Evolutionary conservation across 805 yeast genomes (phyloP).

Genomic region (Saccharomyces eubayanus): DNA sequence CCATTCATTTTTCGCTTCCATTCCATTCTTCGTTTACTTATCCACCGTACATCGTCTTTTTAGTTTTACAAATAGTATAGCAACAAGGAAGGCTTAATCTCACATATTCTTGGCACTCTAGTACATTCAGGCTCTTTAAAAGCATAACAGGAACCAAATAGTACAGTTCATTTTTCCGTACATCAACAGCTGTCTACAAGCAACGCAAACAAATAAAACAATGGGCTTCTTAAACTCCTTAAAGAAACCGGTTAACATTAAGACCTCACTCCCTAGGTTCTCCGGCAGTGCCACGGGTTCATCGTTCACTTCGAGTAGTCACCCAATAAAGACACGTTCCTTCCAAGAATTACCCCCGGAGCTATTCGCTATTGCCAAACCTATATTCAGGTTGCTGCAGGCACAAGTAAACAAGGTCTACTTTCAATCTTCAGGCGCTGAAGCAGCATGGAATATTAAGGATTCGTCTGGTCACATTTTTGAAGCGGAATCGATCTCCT

Average conservation of each 20-base stretch:
- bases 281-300: neutral
- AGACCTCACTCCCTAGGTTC: neutral
- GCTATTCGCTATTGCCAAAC: constrained; percentile 7
- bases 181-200: neutral
- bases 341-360: constrained; percentile 11
- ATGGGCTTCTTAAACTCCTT: constrained; percentile 6
- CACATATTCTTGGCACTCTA: neutral
- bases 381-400: constrained; percentile 11
- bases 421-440: constrained; percentile 4
- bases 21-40: neutral
- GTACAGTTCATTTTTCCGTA: neutral
- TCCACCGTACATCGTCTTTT: neutral
- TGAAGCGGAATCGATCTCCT: constrained; percentile 6
- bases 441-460: constrained; percentile 6
- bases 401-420: constrained; percentile 12
- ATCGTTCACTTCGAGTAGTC: neutral
- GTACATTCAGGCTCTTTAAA: neutral
- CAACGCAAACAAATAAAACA: neutral
- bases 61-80: neutral
- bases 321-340: neutral
- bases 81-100: neutral
- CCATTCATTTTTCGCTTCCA: neutral
- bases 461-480: constrained; percentile 2
- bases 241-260: constrained; percentile 7
- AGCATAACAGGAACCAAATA: neutral